A percentile compares a stretch with the other conserved stretches of the same genome.
phyloP scores from a whole-genome alignment of 768 basidiomycete species.

The Auricularia cornea region DNA sequence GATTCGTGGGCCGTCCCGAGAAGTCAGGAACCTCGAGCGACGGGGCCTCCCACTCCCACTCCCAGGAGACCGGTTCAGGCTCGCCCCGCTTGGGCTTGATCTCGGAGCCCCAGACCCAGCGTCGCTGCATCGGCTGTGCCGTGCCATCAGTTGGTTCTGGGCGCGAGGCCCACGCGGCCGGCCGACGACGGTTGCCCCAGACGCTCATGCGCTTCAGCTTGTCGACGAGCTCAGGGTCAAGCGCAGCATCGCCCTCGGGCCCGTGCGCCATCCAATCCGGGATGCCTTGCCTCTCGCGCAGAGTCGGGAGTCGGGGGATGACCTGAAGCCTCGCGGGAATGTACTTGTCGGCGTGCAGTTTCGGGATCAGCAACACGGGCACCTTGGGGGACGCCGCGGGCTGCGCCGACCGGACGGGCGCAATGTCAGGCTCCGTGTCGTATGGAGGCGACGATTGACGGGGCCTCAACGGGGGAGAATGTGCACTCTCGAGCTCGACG shows the following conservation, averaged over 20 bases:
- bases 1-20: background rate
- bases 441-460: too few species aligned
- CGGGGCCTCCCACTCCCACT: conserved; percentile 1
- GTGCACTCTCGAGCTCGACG: too few species aligned
- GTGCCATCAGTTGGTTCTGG: background rate
- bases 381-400: background rate
- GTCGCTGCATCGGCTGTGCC: background rate
- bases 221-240: background rate
- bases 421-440: too few species aligned
- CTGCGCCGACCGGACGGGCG: background rate
- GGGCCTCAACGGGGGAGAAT: too few species aligned
- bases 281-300: background rate
- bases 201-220: background rate
- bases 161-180: background rate
- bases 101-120: background rate
- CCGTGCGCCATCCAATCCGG: background rate
- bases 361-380: background rate
- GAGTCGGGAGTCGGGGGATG: background rate
- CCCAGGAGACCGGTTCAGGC: background rate
- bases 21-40: background rate
- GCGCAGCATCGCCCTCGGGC: background rate
- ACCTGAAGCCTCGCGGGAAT: background rate
- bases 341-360: background rate
- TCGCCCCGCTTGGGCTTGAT: background rate
- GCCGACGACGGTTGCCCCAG: background rate